Evolutionary conservation across 169 alveolate genomes (phyloP).

Genomic region (Babesia caballi): DNA sequence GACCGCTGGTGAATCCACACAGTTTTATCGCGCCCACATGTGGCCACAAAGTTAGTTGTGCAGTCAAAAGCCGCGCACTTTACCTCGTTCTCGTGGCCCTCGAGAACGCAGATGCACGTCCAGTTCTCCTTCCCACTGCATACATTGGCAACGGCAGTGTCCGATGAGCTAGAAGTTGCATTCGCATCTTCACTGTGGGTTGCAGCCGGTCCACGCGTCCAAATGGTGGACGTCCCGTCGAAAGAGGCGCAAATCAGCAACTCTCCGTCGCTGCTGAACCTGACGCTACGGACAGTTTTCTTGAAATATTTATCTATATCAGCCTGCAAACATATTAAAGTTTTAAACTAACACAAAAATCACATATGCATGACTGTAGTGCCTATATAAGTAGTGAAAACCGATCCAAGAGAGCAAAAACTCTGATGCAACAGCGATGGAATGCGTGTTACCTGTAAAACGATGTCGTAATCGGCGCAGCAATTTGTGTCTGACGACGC

Average conservation of each 20-base stretch:
- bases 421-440: neutral
- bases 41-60: slow-evolving; percentile 66
- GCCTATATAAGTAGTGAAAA: too few relatives aligned
- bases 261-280: slow-evolving; percentile 70
- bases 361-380: neutral
- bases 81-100: slow-evolving; percentile 79
- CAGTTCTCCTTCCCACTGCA: slow-evolving; percentile 21
- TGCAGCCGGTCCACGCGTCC: slow-evolving; percentile 23
- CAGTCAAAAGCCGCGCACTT: slow-evolving; percentile 73
- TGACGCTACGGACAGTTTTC: slow-evolving; percentile 70
- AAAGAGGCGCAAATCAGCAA: slow-evolving; percentile 73
- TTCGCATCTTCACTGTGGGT: neutral
- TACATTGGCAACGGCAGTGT: neutral
- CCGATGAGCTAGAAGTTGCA: neutral
- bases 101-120: slow-evolving; percentile 61
- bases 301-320: slow-evolving; percentile 66
- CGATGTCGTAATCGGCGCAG: slow-evolving; percentile 36
- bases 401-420: too few relatives aligned
- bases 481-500: slow-evolving; percentile 18
- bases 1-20: slow-evolving; percentile 71
- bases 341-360: neutral
- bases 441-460: slow-evolving; percentile 29
- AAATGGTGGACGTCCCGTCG: slow-evolving; percentile 66
- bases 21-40: slow-evolving; percentile 77
- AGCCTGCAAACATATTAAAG: slow-evolving; percentile 38